These are phyloP conservation scores for Aristolochia fimbriata DNA, from an alignment of 164 flowering plant genomes.

Conservation along the genomic window DNA sequence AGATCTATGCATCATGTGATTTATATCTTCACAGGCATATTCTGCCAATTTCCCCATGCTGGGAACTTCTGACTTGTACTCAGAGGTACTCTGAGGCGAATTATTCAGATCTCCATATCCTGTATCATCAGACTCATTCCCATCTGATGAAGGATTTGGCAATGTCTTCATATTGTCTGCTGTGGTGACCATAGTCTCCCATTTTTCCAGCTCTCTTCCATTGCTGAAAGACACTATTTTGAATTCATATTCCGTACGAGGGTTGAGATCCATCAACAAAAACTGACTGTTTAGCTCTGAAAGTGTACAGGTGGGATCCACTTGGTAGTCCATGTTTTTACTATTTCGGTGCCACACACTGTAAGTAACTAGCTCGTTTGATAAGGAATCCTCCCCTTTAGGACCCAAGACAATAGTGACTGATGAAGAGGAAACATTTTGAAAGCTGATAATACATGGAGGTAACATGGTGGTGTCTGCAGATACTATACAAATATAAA, in stretches of 20 bases:
- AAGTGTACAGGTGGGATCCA: constrained; percentile 51
- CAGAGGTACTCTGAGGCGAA: constrained; percentile 18
- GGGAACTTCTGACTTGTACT: constrained; percentile 11
- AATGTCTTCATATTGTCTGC: constrained; percentile 21
- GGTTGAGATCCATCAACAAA: constrained; percentile 38
- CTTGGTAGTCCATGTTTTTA: constrained; percentile 34
- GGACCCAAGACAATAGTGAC: constrained; percentile 39
- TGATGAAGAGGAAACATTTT: constrained; percentile 50
- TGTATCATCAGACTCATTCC: constrained; percentile 64
- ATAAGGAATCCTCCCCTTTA: constrained; percentile 19
- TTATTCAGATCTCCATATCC: constrained; percentile 27
- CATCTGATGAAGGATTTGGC: constrained; percentile 91
- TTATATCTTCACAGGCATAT: not conserved
- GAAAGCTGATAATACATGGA: constrained; percentile 38
- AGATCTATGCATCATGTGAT: not conserved
- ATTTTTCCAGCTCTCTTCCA: constrained; percentile 31
- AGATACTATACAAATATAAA: constrained; percentile 2
- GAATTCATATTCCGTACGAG: constrained; percentile 58
- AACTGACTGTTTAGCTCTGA: constrained; percentile 39
- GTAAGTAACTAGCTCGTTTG: constrained; percentile 22
- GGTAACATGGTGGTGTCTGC: constrained; percentile 26
- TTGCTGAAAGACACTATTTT: constrained; percentile 40
- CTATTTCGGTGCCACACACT: constrained; percentile 71
- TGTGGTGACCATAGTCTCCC: constrained; percentile 42
- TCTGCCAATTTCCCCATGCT: constrained; percentile 11